These are phyloP conservation scores for Ecytonucleospora hepatopenaei DNA, from an alignment of 371 early-diverging fungal species.

Conservation along the genomic window DNA sequence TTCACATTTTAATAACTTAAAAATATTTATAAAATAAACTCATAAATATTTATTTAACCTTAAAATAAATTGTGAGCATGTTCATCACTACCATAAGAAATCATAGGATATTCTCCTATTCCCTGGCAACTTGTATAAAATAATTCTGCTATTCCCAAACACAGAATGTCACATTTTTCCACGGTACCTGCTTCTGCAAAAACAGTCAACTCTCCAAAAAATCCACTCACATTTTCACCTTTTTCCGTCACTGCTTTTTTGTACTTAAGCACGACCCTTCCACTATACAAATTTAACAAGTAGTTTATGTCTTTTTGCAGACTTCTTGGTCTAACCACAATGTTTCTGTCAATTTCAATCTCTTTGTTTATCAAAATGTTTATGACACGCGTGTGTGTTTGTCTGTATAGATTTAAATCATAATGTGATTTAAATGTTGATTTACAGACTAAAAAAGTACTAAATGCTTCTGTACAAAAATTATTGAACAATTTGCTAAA, in stretches of 20 bases:
- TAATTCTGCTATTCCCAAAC: constrained; percentile 3
- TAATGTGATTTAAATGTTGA: not conserved
- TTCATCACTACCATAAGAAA: constrained; percentile 23
- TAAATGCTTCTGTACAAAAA: not conserved
- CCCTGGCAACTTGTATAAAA: not conserved
- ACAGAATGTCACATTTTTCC: not conserved
- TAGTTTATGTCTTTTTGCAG: not conserved
- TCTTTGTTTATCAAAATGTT: not conserved
- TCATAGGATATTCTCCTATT: not conserved
- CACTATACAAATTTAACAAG: not conserved
- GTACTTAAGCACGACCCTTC: not conserved
- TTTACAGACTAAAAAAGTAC: not conserved
- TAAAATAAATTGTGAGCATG: constrained; percentile 66
- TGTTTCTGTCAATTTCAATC: not conserved
- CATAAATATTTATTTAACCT: constrained; percentile 70
- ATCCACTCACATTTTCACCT: not conserved
- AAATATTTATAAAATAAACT: constrained; percentile 45
- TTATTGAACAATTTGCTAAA: not conserved
- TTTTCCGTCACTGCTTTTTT: too few relatives aligned
- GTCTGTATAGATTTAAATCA: not conserved
- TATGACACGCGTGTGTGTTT: not conserved
- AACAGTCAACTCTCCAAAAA: too few relatives aligned
- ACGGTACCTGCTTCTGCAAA: not conserved
- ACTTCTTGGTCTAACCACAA: not conserved
- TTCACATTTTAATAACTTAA: too few relatives aligned